These are phyloP conservation scores for Neckera pumila DNA, from an alignment of 225 moss, liverwort and hornwort genomes.

Conservation along the genomic window DNA sequence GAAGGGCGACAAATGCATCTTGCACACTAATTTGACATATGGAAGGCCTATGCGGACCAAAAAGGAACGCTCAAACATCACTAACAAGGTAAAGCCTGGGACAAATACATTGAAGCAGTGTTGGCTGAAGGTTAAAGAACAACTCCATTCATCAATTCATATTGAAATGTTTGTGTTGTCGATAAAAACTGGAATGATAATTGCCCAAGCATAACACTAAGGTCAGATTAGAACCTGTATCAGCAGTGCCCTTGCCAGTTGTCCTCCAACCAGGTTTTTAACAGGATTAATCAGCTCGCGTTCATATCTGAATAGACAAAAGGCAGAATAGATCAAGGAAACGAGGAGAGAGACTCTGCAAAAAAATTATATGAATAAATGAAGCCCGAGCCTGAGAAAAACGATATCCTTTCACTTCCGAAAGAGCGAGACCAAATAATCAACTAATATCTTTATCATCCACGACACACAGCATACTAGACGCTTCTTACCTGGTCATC, in stretches of 20 bases:
- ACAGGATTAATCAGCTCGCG: slow-evolving; percentile 65
- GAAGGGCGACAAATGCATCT: not conserved
- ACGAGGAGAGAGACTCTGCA: not conserved
- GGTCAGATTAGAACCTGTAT: slow-evolving; percentile 55
- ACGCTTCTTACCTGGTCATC: slow-evolving; percentile 61
- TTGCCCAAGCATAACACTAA: not conserved
- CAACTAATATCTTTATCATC: not conserved
- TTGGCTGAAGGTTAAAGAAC: not conserved
- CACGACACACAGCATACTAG: not conserved
- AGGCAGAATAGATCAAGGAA: not conserved
- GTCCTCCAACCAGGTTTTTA: slow-evolving; percentile 60
- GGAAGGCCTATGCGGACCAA: not conserved
- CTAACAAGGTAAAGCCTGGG: not conserved
- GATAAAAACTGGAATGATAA: not conserved
- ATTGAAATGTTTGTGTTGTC: not conserved
- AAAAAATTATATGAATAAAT: not conserved
- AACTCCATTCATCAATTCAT: not conserved
- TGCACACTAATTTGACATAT: not conserved
- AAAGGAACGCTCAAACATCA: not conserved
- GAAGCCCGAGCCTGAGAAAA: not conserved
- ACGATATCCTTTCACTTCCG: not conserved
- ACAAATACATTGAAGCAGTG: not conserved
- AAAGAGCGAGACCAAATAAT: not conserved
- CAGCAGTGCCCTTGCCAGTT: slow-evolving; percentile 75
- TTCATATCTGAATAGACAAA: slow-evolving; percentile 58